A percentile compares a stretch with the other conserved stretches of the same genome.
These are phyloP conservation scores for Rhizoctonia solani DNA, from an alignment of 1,284 basidiomycete genomes.

Conservation along the genomic window DNA sequence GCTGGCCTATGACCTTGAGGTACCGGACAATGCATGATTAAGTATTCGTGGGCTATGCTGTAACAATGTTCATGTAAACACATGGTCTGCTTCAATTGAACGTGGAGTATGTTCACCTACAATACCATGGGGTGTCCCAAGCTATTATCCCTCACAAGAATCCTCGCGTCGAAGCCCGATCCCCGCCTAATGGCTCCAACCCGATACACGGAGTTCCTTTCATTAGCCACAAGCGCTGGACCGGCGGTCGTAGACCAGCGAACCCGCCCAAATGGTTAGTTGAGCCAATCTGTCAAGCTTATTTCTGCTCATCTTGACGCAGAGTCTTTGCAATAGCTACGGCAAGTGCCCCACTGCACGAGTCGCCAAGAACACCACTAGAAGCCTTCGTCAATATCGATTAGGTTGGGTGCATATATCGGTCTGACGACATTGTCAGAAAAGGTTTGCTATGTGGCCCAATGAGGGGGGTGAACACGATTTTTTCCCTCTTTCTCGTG, in stretches of 20 bases:
- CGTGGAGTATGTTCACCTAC: neutral
- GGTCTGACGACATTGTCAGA: neutral
- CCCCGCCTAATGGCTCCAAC: neutral
- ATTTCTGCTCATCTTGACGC: neutral
- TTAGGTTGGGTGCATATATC: neutral
- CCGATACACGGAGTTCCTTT: neutral
- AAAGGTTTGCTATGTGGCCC: neutral
- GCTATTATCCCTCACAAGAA: neutral
- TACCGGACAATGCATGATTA: constrained; percentile 13
- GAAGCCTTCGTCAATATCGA: neutral
- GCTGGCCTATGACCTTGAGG: constrained; percentile 25
- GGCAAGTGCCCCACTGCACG: neutral
- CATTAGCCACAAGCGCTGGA: neutral
- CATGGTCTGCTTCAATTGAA: neutral
- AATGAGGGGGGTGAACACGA: too few species aligned
- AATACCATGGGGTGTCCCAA: neutral
- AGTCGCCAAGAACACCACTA: neutral
- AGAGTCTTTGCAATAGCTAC: neutral
- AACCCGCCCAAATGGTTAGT: neutral
- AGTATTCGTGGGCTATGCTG: neutral
- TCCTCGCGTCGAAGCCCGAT: neutral
- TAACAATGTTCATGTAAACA: neutral
- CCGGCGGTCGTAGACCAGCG: neutral
- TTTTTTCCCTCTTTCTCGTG: neutral
- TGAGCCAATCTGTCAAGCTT: neutral